These are phyloP conservation scores for Pythium sp. DNA, from an alignment of 352 stramenopile genomes.

Conservation along the genomic window DNA sequence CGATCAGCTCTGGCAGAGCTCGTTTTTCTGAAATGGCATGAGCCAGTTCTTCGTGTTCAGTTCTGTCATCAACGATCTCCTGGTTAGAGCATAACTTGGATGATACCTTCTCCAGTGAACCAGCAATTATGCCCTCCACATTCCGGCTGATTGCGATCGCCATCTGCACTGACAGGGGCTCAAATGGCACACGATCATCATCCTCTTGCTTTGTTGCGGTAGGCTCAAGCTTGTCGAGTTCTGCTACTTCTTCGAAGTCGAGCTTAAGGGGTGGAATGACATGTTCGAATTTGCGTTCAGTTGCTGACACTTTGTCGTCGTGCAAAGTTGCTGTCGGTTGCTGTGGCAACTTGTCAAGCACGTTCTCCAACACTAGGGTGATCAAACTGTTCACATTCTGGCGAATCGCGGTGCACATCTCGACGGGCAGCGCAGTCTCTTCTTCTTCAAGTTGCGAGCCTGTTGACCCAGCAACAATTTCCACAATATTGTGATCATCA, in stretches of 20 bases:
- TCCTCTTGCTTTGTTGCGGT: conserved; percentile 10
- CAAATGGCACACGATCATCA: conserved; percentile 17
- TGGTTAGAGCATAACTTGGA: conserved; percentile 14
- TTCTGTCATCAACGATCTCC: neutral
- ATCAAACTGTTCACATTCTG: conserved; percentile 15
- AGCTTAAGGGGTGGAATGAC: conserved; percentile 3
- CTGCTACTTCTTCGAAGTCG: neutral
- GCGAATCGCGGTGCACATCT: conserved; percentile 15
- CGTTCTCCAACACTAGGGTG: conserved; percentile 8
- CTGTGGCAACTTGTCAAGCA: neutral
- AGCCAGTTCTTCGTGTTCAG: neutral
- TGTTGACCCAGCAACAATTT: no score
- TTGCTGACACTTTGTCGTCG: neutral
- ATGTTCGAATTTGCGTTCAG: neutral
- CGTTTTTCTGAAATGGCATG: neutral
- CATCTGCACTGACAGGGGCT: conserved; percentile 28
- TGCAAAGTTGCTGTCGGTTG: no score
- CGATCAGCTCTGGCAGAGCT: neutral
- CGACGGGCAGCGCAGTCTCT: conserved; percentile 1
- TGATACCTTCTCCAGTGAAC: conserved; percentile 33
- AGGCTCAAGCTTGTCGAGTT: neutral
- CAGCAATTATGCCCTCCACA: conserved; percentile 37
- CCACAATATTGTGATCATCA: neutral
- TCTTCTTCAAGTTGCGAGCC: no score
- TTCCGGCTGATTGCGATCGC: conserved; percentile 37